Conservation (phyloP, 768 basidiomycete species). For the Basidioascus undulatus region DNA sequence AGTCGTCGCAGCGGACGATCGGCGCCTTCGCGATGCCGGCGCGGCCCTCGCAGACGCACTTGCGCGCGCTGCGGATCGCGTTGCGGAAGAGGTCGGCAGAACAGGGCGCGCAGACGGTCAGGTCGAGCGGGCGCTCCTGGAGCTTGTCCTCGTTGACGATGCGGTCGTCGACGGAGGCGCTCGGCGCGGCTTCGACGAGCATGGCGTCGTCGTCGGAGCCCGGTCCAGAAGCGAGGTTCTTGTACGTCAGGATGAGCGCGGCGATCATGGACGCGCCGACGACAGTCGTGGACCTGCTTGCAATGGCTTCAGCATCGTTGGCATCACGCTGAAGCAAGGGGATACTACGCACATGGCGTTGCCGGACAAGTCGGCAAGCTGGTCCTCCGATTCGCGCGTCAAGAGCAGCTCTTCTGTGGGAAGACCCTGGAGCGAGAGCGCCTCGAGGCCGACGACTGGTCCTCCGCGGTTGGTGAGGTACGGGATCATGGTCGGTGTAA, state of each 20-base stretch:
- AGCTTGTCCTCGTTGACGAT: conserved; percentile 53
- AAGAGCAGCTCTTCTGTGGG: conserved; percentile 76
- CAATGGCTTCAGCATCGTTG: background rate
- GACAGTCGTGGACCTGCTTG: conserved; percentile 47
- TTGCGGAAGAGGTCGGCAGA: conserved; percentile 29
- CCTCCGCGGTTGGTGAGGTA: conserved; percentile 90
- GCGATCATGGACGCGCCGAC: conserved; percentile 74
- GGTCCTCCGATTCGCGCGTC: conserved; percentile 79
- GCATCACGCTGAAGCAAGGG: no score
- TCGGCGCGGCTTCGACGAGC: conserved; percentile 24
- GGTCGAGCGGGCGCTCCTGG: conserved; percentile 35
- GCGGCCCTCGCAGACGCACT: conserved; percentile 80
- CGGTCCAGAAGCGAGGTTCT: conserved; percentile 10
- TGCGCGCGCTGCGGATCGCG: conserved; percentile 45
- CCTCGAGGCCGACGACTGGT: conserved; percentile 81
- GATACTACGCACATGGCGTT: conserved; percentile 91
- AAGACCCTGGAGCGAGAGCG: conserved; percentile 78
- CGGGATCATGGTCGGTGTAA: conserved; percentile 90
- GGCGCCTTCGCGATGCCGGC: conserved; percentile 42
- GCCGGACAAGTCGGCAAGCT: conserved; percentile 78
- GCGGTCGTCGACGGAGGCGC: conserved; percentile 23
- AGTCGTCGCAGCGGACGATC: conserved; percentile 47
- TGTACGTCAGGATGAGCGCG: conserved; percentile 40
- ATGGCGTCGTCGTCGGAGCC: conserved; percentile 23
- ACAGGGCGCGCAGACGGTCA: conserved; percentile 30